Evolutionary conservation across 2,329 filamentous ascomycete genomes (phyloP).

Genomic region (Fusarium burgessii): DNA sequence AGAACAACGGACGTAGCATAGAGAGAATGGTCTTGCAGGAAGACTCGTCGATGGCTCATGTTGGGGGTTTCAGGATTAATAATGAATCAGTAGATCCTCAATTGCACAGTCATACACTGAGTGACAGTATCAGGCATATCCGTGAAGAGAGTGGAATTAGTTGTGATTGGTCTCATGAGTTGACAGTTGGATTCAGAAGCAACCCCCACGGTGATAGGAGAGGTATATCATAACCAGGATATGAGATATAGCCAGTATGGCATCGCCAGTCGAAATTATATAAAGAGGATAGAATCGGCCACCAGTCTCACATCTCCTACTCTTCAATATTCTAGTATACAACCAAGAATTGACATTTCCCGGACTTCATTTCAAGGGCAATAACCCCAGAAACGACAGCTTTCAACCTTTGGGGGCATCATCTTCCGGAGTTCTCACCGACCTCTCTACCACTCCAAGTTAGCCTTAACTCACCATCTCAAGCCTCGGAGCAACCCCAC

Average conservation of each 20-base stretch:
- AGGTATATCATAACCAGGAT: neutral
- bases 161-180: neutral
- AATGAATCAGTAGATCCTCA: constrained; percentile 33
- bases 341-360: neutral
- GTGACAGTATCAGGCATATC: neutral
- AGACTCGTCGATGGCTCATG: constrained; percentile 9
- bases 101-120: neutral
- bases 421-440: constrained; percentile 43
- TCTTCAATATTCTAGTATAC: neutral
- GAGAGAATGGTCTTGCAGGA: constrained; percentile 5
- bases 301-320: neutral
- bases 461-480: constrained; percentile 25
- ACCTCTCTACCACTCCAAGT: constrained; percentile 4
- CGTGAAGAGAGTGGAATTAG: neutral
- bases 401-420: constrained; percentile 31
- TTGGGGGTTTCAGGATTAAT: constrained; percentile 40
- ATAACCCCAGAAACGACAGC: too few species aligned
- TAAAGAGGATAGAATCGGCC: neutral
- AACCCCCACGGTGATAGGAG: constrained; percentile 11
- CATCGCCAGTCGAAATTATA: neutral
- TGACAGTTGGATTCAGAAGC: neutral
- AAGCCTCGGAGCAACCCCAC: constrained; percentile 44
- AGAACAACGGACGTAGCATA: constrained; percentile 28
- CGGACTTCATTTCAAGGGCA: neutral
- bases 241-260: neutral